Evolutionary conservation across 352 stramenopile genomes (phyloP).

Genomic region (Saprolegnia diclina): DNA sequence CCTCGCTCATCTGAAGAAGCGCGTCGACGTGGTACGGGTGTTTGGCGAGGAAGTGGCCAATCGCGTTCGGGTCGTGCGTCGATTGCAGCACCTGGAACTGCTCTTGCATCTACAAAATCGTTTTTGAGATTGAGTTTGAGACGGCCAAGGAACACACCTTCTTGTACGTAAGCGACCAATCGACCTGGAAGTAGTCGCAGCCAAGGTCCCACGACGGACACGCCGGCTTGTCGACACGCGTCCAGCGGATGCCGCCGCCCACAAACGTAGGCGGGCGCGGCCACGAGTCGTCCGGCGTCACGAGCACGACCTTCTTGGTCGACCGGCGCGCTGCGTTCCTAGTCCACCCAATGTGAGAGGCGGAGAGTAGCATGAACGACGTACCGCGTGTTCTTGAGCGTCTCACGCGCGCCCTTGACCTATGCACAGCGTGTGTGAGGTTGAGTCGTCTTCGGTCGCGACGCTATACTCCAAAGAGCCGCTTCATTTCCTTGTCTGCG

Average conservation of each 20-base stretch:
- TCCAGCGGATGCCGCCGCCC: constrained; percentile 81
- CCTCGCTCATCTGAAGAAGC: constrained; percentile 79
- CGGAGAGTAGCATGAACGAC: not conserved
- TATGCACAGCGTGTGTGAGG: constrained; percentile 26
- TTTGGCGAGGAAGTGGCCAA: constrained; percentile 71
- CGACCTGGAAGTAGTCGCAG: constrained; percentile 79
- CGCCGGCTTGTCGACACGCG: constrained; percentile 65
- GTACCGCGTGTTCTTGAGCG: constrained; percentile 24
- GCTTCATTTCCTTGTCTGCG: constrained; percentile 85
- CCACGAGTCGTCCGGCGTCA: constrained; percentile 77
- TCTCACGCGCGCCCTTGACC: constrained; percentile 60
- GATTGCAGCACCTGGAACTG: constrained; percentile 77
- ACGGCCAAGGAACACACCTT: constrained; percentile 39
- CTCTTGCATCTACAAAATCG: constrained; percentile 49
- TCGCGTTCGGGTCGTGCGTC: constrained; percentile 79
- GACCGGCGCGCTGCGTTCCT: constrained; percentile 52
- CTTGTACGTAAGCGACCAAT: constrained; percentile 84
- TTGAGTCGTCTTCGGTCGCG: not conserved
- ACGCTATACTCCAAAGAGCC: constrained; percentile 67
- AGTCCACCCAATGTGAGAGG: not conserved
- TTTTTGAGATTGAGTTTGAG: constrained; percentile 4
- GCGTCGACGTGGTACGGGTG: constrained; percentile 83
- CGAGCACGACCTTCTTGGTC: constrained; percentile 69
- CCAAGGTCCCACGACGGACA: constrained; percentile 57
- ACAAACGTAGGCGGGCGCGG: constrained; percentile 80